Conservation (phyloP, 2,329 filamentous ascomycete genomes). For the Arthrobotrys entomopaga region DNA sequence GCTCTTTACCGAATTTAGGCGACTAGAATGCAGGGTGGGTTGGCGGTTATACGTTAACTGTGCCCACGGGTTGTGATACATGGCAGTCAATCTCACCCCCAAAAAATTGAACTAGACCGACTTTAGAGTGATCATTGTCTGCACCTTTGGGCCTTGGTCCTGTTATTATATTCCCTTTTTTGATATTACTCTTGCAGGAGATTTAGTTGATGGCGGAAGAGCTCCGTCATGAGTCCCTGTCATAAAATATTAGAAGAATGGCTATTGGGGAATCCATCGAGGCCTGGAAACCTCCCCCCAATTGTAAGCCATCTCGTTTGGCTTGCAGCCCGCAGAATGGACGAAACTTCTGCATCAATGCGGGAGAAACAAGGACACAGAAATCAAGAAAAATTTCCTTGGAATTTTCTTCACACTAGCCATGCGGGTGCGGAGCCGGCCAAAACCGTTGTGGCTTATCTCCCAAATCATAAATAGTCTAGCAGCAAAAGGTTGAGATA, state of each 20-base stretch:
- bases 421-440: not conserved
- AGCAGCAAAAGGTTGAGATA: too few species aligned
- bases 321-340: not conserved
- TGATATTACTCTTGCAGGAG: not conserved
- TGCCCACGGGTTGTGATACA: conserved; percentile 14
- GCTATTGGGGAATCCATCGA: not conserved
- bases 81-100: not conserved
- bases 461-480: not conserved
- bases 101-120: not conserved
- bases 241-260: not conserved
- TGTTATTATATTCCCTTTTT: not conserved
- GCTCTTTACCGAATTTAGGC: conserved; percentile 10
- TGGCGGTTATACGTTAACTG: conserved; percentile 1
- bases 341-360: not conserved
- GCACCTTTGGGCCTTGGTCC: not conserved
- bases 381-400: too few species aligned
- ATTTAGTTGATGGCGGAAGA: not conserved
- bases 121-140: not conserved
- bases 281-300: conserved; percentile 1
- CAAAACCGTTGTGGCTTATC: not conserved
- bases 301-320: not conserved
- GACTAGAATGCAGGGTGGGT: not conserved
- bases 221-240: conserved; percentile 1
- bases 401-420: too few species aligned
- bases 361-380: too few species aligned